Conservation (phyloP, 2,329 filamentous ascomycete genomes). For the Xylariaceae sp. region DNA sequence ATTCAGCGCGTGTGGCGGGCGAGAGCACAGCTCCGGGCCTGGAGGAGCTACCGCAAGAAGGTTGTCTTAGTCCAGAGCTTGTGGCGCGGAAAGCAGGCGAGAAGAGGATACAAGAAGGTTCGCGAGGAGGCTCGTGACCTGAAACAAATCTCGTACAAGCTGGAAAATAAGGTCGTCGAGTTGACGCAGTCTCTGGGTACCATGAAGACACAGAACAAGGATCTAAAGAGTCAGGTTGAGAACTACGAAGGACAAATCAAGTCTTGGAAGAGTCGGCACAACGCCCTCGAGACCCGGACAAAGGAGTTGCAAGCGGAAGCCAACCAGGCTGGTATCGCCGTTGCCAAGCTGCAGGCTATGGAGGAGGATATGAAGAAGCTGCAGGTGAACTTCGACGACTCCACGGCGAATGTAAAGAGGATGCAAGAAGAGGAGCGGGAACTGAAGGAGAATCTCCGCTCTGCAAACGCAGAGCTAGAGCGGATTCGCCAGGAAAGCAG, state of each 20-base stretch:
- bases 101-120: conserved; percentile 80
- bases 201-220: conserved; percentile 93
- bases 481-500: conserved; percentile 69
- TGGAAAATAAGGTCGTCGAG: conserved; percentile 99
- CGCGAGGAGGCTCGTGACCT: conserved; percentile 96
- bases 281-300: conserved; percentile 79
- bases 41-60: conserved; percentile 87
- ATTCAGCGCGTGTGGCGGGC: conserved; percentile 91
- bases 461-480: conserved; percentile 77
- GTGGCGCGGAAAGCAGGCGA: conserved; percentile 81
- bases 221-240: conserved; percentile 79
- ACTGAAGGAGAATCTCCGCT: conserved; percentile 75
- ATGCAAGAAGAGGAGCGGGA: conserved; percentile 91
- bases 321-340: conserved; percentile 94
- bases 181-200: conserved; percentile 89
- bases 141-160: conserved; percentile 98
- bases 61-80: conserved; percentile 85
- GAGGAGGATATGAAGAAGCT: conserved; percentile 94
- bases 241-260: conserved; percentile 96
- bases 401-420: conserved; percentile 82
- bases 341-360: conserved; percentile 83
- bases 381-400: conserved; percentile 85
- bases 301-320: conserved; percentile 96
- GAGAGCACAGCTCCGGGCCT: conserved; percentile 70
- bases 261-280: conserved; percentile 91